phyloP scores from a whole-genome alignment of 495 filamentous ascomycete genomes.

The Penicillium manginii region DNA sequence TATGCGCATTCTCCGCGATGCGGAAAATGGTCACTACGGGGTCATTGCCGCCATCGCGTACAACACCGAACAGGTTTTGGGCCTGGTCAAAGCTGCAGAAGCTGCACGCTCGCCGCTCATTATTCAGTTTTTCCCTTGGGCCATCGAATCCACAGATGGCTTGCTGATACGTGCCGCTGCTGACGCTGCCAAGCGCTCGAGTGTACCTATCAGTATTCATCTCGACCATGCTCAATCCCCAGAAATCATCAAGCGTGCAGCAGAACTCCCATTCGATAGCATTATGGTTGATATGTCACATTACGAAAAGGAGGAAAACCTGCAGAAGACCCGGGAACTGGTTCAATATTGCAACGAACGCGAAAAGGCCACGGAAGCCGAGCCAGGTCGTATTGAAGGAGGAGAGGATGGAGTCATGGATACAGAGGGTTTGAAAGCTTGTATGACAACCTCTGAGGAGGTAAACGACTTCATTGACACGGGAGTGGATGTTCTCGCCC shows the following conservation, averaged over 20 bases:
- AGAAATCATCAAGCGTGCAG: slow-evolving; percentile 61
- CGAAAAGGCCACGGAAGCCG: slow-evolving; percentile 71
- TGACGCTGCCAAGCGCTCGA: slow-evolving; percentile 57
- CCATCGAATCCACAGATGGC: slow-evolving; percentile 62
- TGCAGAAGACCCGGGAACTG: slow-evolving; percentile 66
- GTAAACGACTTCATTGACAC: slow-evolving; percentile 69
- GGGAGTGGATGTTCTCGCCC: slow-evolving; percentile 74
- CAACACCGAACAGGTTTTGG: slow-evolving; percentile 77
- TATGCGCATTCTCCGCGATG: slow-evolving; percentile 60
- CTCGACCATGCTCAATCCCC: slow-evolving; percentile 70
- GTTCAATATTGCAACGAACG: slow-evolving; percentile 66
- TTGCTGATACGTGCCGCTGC: slow-evolving; percentile 60
- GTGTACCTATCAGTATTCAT: slow-evolving; percentile 68
- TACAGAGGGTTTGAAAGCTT: slow-evolving; percentile 66
- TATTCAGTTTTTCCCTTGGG: slow-evolving; percentile 82
- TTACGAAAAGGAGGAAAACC: slow-evolving; percentile 74
- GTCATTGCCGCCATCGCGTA: slow-evolving; percentile 75
- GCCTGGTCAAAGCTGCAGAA: slow-evolving; percentile 70
- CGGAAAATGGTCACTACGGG: slow-evolving; percentile 64
- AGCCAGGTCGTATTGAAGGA: slow-evolving; percentile 76
- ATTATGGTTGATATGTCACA: slow-evolving; percentile 79
- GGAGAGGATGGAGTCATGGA: slow-evolving; percentile 77
- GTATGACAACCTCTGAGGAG: slow-evolving; percentile 71
- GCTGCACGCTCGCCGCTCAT: slow-evolving; percentile 68
- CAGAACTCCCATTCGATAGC: slow-evolving; percentile 66